Conservation (phyloP, 495 filamentous ascomycete genomes). For the Neurospora sp. region DNA sequence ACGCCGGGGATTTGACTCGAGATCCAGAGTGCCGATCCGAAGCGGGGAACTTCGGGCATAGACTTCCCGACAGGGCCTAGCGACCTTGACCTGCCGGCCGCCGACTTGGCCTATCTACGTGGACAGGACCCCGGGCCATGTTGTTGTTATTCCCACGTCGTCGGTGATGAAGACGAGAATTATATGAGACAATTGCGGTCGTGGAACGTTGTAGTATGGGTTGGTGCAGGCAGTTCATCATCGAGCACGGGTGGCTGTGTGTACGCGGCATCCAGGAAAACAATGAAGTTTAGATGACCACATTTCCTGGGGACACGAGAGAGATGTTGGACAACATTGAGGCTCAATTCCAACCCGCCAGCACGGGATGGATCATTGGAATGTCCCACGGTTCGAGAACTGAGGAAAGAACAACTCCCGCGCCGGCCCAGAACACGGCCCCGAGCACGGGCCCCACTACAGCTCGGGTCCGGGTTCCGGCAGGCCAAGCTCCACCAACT, state of each 20-base stretch:
- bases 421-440: neutral
- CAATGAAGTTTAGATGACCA: neutral
- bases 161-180: neutral
- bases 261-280: neutral
- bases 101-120: neutral
- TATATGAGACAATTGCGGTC: neutral
- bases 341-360: neutral
- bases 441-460: neutral
- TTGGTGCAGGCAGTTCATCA: neutral
- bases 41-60: neutral
- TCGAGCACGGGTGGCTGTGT: neutral
- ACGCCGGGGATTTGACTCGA: neutral
- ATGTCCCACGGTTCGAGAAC: neutral
- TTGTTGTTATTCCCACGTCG: neutral
- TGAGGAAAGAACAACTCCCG: neutral
- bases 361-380: neutral
- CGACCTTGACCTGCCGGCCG: neutral
- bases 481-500: neutral
- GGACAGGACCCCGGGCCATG: neutral
- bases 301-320: neutral
- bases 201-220: neutral
- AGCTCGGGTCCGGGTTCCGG: neutral
- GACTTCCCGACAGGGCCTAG: neutral
- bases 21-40: neutral
- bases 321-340: neutral